Percentiles rank a stretch among this genome's conserved stretches.
Conservation (phyloP, 768 basidiomycete species). For the Boletus coccyginus region DNA sequence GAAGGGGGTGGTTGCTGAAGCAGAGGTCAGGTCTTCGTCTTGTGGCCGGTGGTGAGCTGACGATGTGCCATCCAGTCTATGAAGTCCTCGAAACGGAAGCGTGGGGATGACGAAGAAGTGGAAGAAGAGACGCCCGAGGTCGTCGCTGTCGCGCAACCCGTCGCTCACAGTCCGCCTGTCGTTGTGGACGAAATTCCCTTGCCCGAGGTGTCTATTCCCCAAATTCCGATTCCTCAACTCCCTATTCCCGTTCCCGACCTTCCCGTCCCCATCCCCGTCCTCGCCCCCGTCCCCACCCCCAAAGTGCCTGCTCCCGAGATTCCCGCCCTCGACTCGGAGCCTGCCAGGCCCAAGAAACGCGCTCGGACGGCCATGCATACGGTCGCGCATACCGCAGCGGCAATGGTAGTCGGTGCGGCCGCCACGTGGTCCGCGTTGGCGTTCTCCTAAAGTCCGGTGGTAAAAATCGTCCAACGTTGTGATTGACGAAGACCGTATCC, state of each 20-base stretch:
- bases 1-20: conserved; percentile 34
- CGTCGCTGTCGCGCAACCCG: background rate
- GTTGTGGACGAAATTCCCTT: background rate
- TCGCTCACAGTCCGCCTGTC: background rate
- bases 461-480: background rate
- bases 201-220: conserved; percentile 2
- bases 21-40: conserved; percentile 26
- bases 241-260: background rate
- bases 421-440: conserved; percentile 74
- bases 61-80: conserved; percentile 25
- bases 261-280: background rate
- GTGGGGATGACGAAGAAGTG: conserved; percentile 43
- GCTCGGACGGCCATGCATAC: conserved; percentile 37
- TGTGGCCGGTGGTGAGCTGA: conserved; percentile 14
- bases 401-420: conserved; percentile 63
- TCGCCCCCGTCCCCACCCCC: background rate
- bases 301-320: background rate
- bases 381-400: conserved; percentile 58
- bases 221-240: conserved; percentile 1
- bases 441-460: conserved; percentile 45
- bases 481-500: background rate
- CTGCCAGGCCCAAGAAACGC: conserved; percentile 42
- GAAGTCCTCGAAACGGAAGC: conserved; percentile 63
- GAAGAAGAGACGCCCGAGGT: conserved; percentile 1
- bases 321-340: background rate